These are phyloP conservation scores for Saturnispora mendoncae DNA, from an alignment of 805 yeast genomes.

Conservation along the genomic window DNA sequence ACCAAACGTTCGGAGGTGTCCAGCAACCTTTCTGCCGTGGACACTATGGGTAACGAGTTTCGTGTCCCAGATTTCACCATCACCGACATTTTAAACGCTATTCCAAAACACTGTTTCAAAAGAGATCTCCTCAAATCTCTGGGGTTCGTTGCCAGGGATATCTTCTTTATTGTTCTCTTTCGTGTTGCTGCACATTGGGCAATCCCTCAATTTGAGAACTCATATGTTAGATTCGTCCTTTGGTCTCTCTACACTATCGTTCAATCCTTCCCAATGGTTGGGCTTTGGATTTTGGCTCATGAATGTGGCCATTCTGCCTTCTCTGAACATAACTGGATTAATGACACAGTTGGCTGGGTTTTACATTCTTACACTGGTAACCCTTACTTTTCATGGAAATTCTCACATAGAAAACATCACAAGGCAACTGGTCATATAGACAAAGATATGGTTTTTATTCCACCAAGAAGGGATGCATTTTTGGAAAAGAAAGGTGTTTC, in stretches of 20 bases:
- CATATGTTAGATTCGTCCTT: constrained; percentile 30
- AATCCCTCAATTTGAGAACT: constrained; percentile 35
- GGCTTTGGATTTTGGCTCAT: constrained; percentile 55
- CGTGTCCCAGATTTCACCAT: constrained; percentile 56
- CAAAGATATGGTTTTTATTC: constrained; percentile 53
- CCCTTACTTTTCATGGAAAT: constrained; percentile 58
- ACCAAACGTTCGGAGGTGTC: constrained; percentile 9
- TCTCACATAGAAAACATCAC: constrained; percentile 52
- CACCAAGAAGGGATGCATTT: constrained; percentile 42
- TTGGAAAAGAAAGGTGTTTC: constrained; percentile 27
- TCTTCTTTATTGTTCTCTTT: constrained; percentile 33
- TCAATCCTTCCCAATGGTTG: constrained; percentile 44
- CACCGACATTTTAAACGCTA: constrained; percentile 46
- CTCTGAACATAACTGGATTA: constrained; percentile 43
- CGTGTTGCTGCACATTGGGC: constrained; percentile 36
- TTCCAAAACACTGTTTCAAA: constrained; percentile 54
- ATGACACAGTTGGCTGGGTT: constrained; percentile 53
- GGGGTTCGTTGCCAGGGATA: constrained; percentile 46
- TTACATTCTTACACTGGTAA: constrained; percentile 48
- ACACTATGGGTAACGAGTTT: constrained; percentile 46
- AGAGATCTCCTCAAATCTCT: constrained; percentile 42
- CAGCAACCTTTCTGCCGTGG: constrained; percentile 30
- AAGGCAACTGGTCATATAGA: constrained; percentile 54
- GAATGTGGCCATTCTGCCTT: constrained; percentile 61
- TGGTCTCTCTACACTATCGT: constrained; percentile 34